Base-by-base conservation (phyloP, 2,329 filamentous ascomycete species). In the Raffaelea arxii region DNA sequence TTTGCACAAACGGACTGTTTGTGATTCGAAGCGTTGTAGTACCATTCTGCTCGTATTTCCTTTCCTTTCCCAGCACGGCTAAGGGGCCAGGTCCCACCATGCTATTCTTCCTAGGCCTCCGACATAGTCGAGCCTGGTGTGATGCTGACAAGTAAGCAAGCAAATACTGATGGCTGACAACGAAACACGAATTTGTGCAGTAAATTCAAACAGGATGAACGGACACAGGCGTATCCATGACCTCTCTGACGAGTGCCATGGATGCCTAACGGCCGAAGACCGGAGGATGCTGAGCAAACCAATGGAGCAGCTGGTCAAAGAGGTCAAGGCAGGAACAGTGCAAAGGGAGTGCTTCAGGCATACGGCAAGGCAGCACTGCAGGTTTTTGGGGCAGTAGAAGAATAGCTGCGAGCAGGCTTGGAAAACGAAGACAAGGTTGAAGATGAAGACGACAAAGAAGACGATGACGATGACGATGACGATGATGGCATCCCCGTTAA, bases 371-470 rank as follows among this genome's bases (percentile, higher is more conserved):
- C 91, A 19, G 85, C 90, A 0, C 62, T 94, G 44, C 83, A 81
- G 58, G 90, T 88, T n/a, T n/a, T n/a, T n/a, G n/a, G n/a, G n/a
- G 2, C 91, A 96, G 30, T 75, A 82, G 51, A 84, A 84, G 65
- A 95, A 89, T 2, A 96, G 96, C 62, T 94, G 87, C 59, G 66
- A 94, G n/a, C n/a, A n/a, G n/a, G n/a, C n/a, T n/a, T n/a, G n/a
- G n/a, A n/a, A n/a, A n/a, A n/a, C n/a, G n/a, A n/a, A n/a, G 12
- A 96, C 91, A 0, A 90, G 96, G 65, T 70, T 96, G 47, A 77
- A 96, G 68, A 75, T 96, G 32, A 72, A 78, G 0, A 82, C 83
- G 46, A 87, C 88, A 0, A 86, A 94, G 64, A 12, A 16, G 32
- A 25, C 19, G 23, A 25, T 1, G 38, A 23, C 1, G 25, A 12